Conservation (phyloP, 2,329 filamentous ascomycete species). For the Ophiostoma sp. region DNA sequence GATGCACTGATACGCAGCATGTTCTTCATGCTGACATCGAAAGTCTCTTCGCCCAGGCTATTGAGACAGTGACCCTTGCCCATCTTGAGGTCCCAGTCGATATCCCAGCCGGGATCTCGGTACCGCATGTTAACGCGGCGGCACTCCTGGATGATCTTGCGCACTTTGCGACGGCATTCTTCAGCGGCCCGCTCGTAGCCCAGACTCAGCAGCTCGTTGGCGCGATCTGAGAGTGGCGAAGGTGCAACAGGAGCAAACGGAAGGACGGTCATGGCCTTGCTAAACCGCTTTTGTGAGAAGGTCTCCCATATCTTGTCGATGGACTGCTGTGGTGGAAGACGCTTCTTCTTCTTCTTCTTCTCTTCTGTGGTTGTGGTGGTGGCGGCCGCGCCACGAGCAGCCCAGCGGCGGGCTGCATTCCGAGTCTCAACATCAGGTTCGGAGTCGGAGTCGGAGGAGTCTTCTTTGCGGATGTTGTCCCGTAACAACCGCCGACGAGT, state of each 20-base stretch:
- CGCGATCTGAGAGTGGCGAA: slow-evolving; percentile 45
- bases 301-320: slow-evolving; percentile 63
- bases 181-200: slow-evolving; percentile 60
- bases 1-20: slow-evolving; percentile 43
- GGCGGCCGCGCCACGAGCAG: slow-evolving; percentile 10
- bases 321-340: slow-evolving; percentile 56
- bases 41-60: slow-evolving; percentile 46
- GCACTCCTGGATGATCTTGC: slow-evolving; percentile 60
- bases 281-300: slow-evolving; percentile 56
- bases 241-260: slow-evolving; percentile 57
- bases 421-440: slow-evolving; percentile 21
- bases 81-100: slow-evolving; percentile 64
- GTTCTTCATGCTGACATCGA: slow-evolving; percentile 40
- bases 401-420: slow-evolving; percentile 16
- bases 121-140: slow-evolving; percentile 73
- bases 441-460: slow-evolving; percentile 28
- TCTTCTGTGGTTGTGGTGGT: background rate
- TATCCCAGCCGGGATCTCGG: slow-evolving; percentile 57
- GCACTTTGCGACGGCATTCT: slow-evolving; percentile 57
- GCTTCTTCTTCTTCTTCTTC: slow-evolving; percentile 54
- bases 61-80: slow-evolving; percentile 53
- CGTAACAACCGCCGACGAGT: slow-evolving; percentile 15
- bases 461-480: background rate
- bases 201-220: slow-evolving; percentile 55
- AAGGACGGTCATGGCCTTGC: slow-evolving; percentile 59